These are phyloP conservation scores for Clathrospora elynae DNA, from an alignment of 2,329 filamentous ascomycete genomes.

Conservation along the genomic window DNA sequence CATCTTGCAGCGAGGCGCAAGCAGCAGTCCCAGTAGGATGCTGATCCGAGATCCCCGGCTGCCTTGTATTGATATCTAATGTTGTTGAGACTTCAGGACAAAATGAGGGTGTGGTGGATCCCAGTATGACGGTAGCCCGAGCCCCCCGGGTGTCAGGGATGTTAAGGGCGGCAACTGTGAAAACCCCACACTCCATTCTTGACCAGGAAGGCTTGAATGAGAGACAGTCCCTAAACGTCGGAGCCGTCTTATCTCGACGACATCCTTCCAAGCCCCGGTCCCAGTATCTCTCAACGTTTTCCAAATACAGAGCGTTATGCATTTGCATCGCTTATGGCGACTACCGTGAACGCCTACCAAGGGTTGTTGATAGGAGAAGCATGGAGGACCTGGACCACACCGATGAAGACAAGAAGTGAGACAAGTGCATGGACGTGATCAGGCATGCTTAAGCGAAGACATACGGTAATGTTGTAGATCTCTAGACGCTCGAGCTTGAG, in stretches of 20 bases:
- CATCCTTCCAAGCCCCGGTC: constrained; percentile 10
- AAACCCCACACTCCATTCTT: constrained; percentile 18
- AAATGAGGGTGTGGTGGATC: constrained; percentile 19
- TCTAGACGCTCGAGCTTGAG: constrained; percentile 16
- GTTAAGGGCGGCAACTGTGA: constrained; percentile 21
- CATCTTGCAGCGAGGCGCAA: constrained; percentile 7
- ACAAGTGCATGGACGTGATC: constrained; percentile 2
- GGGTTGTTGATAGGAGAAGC: constrained; percentile 1
- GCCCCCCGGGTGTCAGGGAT: constrained; percentile 27
- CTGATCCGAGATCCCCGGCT: constrained; percentile 23
- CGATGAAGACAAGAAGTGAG: not conserved
- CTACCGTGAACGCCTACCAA: not conserved
- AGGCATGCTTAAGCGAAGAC: constrained; percentile 6
- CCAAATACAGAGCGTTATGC: constrained; percentile 22
- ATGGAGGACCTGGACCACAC: constrained; percentile 7
- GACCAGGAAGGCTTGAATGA: constrained; percentile 19
- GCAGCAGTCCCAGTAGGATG: constrained; percentile 4
- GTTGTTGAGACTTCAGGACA: constrained; percentile 15
- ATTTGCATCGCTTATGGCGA: constrained; percentile 9
- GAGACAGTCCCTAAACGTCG: constrained; percentile 13
- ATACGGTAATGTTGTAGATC: constrained; percentile 14
- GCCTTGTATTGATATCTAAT: constrained; percentile 15
- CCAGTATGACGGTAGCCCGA: constrained; percentile 23
- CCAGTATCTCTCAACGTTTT: constrained; percentile 21
- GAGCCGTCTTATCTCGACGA: constrained; percentile 10